Evolutionary conservation across 2,329 filamentous ascomycete species (phyloP), one percentile per base, ranked within the genome.

Genomic region (Penicillium brasilianum): DNA sequence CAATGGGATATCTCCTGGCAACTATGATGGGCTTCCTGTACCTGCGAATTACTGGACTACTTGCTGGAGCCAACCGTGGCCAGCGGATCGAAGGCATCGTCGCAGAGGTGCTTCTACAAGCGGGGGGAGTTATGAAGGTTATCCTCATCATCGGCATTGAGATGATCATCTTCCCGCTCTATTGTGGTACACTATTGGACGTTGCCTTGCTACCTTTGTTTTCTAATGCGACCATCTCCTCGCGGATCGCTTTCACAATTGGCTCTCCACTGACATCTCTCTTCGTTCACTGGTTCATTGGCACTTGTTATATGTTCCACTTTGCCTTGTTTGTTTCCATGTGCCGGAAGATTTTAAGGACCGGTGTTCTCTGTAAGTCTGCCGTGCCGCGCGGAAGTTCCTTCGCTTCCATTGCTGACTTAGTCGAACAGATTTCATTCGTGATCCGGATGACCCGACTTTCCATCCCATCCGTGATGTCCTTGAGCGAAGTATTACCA

Each of bases 221-320:
- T 73, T 90, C 92, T 65, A 84, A 88, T 63, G 89, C 92, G 0
- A 93, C 90, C 0, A 78, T 97, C 55, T 84, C 85, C 65, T 92
- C 91, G 8, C 87, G 95, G 22, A 80, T 96, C 55, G 81, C 87
- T 4, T 99, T 97, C 71, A 92, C 92, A 1, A 81, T 87, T 57
- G 84, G 87, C 62, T 92, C 90, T 62, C 95, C 95, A 0, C 85
- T 94, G 67, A 97, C 93, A 0, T 97, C 94, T 14, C 87, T 96
- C 14, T 99, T 99, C 75, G 90, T 98, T 55, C 95, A 99, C 76
- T 99, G 95, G 95, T 99, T 99, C 73, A 90, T 97, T 59, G 95
- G 95, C 52, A 99, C 95, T 3, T 96, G 93, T 65, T 99, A 99
- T 78, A 99, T 99, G 96, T 99, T 99, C 80, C 95, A 99, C 75